Evolutionary conservation across 2,329 filamentous ascomycete genomes (phyloP).

Genomic region (Plectosphaerella cucumerina): DNA sequence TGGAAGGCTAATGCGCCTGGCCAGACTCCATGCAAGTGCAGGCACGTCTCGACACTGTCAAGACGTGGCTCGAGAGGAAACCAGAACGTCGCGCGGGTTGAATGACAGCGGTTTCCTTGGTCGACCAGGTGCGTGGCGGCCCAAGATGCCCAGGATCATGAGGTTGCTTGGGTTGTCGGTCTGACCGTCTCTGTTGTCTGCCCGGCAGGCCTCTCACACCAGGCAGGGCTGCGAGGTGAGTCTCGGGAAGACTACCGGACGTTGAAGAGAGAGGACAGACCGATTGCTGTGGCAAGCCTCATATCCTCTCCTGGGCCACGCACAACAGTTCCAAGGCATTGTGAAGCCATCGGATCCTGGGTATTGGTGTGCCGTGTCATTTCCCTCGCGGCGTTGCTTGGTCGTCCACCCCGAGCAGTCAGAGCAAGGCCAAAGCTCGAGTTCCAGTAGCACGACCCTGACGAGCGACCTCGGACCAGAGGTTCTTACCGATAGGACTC

Average conservation of each 20-base stretch:
- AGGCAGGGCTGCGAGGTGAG: constrained; percentile 4
- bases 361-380: constrained; percentile 6
- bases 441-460: constrained; percentile 64
- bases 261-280: constrained; percentile 14
- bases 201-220: constrained; percentile 32
- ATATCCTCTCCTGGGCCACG: not conserved
- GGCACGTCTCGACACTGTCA: constrained; percentile 8
- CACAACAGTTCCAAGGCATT: not conserved
- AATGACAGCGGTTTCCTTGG: constrained; percentile 5
- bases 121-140: constrained; percentile 17
- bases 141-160: constrained; percentile 39
- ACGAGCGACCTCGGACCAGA: constrained; percentile 71
- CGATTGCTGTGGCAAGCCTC: constrained; percentile 33
- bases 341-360: constrained; percentile 4
- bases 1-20: constrained; percentile 54
- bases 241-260: not conserved
- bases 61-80: constrained; percentile 1
- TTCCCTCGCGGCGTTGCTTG: constrained; percentile 19
- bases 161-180: constrained; percentile 18
- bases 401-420: constrained; percentile 31
- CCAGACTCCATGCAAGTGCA: constrained; percentile 37
- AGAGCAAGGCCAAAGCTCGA: constrained; percentile 45
- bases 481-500: constrained; percentile 73
- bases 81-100: constrained; percentile 3
- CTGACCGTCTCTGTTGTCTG: constrained; percentile 42